Evolutionary conservation across 2,329 filamentous ascomycete species (phyloP), one percentile per base, ranked within the genome.

Genomic region (Aspergillus thermomutatus): DNA sequence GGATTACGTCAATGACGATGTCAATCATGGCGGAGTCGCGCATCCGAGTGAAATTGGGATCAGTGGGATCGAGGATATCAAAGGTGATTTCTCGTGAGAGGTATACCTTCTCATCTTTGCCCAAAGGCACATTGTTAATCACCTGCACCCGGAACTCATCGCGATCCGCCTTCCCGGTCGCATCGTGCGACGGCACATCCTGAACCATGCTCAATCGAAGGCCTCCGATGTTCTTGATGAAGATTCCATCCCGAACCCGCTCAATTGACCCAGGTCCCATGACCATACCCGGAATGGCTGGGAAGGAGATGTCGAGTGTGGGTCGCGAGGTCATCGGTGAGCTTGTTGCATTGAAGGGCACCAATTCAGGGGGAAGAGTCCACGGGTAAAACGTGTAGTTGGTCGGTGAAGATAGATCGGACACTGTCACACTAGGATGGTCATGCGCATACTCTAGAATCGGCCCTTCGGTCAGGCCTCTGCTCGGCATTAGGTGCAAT

Each of bases 321-420:
- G 88, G 81, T 19, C 88, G 87, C 55, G 86, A 80, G 4, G 85
- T 81, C 62, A 96, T 87, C 11, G 83, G 85, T 4, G 87, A 82
- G 64, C 91, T 96, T n/a, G 82, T 88, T 0, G 89, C 93, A 66
- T 95, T 86, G 9, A 78, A 75, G 0, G 92, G 91, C 2, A 97
- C 82, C 64, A 96, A 80, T 26, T 84, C 81, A 1, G 80, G 79
- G 0, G 94, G 93, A 0, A 99, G 78, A 0, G 94, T 97, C 93
- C 93, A 97, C 0, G 94, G 94, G 68, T 92, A 97, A 66, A 90
- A 87, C 0, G 89, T 93, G 71, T 92, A 87, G 66, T 96, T 96
- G 0, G 86, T 87, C 6, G 83, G 84, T 14, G 86, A 87, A 58
- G 69, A 77, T 54, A 80, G 75, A 68, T 82, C 84, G 7, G 80